These are phyloP conservation scores for Emmonsiellopsis sp. DNA, from an alignment of 2,329 filamentous ascomycete species.

Conservation along the genomic window DNA sequence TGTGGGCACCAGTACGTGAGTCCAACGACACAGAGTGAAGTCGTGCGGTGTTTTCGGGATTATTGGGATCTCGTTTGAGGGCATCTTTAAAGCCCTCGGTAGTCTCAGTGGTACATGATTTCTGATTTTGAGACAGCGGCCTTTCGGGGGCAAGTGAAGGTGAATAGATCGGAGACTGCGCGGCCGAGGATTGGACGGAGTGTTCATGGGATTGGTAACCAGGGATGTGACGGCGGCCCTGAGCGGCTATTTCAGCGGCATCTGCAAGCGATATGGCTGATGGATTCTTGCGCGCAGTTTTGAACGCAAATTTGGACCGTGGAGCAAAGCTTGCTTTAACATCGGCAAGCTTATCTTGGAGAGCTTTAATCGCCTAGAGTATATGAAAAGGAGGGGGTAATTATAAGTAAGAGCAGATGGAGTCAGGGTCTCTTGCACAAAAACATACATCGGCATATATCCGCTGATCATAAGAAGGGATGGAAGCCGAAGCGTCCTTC, in stretches of 20 bases:
- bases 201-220: conserved; percentile 32
- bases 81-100: background rate
- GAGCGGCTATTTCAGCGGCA: conserved; percentile 44
- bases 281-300: conserved; percentile 43
- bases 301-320: conserved; percentile 78
- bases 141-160: conserved; percentile 29
- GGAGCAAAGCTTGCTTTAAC: conserved; percentile 59
- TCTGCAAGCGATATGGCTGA: conserved; percentile 39
- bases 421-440: conserved; percentile 12
- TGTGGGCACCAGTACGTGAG: conserved; percentile 59
- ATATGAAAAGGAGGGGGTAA: conserved; percentile 2
- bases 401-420: background rate
- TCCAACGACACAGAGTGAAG: conserved; percentile 49
- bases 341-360: conserved; percentile 69
- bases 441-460: conserved; percentile 64
- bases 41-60: background rate
- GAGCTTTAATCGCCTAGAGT: conserved; percentile 61
- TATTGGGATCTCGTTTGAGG: background rate
- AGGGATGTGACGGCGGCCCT: conserved; percentile 36
- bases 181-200: conserved; percentile 30
- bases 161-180: conserved; percentile 25
- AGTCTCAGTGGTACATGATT: background rate
- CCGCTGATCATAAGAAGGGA: conserved; percentile 83
- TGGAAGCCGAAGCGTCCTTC: conserved; percentile 68
- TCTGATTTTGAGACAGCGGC: conserved; percentile 16